phyloP scores from a whole-genome alignment of 106 monocot species.

The Dactylorhiza incarnata region DNA sequence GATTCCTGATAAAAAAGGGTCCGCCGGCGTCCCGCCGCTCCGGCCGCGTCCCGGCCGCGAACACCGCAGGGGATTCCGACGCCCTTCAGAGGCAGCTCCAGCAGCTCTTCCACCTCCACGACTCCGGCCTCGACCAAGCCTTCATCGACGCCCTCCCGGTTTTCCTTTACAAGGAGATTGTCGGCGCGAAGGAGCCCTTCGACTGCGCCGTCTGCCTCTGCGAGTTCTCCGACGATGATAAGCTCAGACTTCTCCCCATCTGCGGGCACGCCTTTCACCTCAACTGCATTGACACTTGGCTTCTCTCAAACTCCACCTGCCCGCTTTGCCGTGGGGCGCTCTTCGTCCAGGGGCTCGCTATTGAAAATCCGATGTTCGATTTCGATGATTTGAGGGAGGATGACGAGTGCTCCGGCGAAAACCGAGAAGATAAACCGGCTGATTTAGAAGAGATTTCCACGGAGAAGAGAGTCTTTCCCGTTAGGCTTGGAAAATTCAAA shows the following conservation, averaged over 20 bases:
- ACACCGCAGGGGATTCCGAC: slow-evolving; percentile 22
- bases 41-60: slow-evolving; percentile 7
- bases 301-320: slow-evolving; percentile 90
- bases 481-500: slow-evolving; percentile 85
- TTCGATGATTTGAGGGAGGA: slow-evolving; percentile 47
- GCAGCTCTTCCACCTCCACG: slow-evolving; percentile 93
- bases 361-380: slow-evolving; percentile 65
- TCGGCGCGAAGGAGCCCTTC: slow-evolving; percentile 78
- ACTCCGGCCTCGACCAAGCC: slow-evolving; percentile 86
- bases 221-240: slow-evolving; percentile 60
- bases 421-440: slow-evolving; percentile 14
- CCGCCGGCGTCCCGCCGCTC: slow-evolving; percentile 15
- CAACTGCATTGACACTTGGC: slow-evolving; percentile 88
- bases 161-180: slow-evolving; percentile 76
- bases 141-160: slow-evolving; percentile 89
- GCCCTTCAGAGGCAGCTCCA: slow-evolving; percentile 85
- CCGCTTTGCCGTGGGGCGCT: slow-evolving; percentile 79
- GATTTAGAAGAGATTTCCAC: slow-evolving; percentile 33
- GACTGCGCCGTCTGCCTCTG: slow-evolving; percentile 94
- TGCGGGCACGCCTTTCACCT: slow-evolving; percentile 96
- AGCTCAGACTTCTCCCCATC: slow-evolving; percentile 70
- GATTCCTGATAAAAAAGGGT: slow-evolving; percentile 58
- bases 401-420: slow-evolving; percentile 11
- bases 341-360: slow-evolving; percentile 34
- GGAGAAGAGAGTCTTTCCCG: slow-evolving; percentile 62